These are phyloP conservation scores for Salvia miltiorrhiza DNA, from an alignment of 257 asterid species.

Conservation along the genomic window DNA sequence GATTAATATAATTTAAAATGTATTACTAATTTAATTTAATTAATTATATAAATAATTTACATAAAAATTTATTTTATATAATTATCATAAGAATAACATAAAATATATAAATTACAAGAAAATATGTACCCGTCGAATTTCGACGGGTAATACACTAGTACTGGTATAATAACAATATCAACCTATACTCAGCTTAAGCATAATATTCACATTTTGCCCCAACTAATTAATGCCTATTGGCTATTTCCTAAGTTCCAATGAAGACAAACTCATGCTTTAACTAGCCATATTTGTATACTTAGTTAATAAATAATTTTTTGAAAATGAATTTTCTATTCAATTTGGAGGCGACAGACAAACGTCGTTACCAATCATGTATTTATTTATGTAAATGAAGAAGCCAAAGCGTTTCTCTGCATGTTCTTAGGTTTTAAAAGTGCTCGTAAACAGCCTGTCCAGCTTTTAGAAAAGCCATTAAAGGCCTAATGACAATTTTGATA, in stretches of 20 bases:
- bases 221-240: neutral
- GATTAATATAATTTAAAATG: no score
- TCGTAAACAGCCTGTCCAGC: slow-evolving; percentile 29
- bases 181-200: no score
- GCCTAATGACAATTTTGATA: slow-evolving; percentile 21
- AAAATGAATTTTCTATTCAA: neutral
- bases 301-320: neutral
- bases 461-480: slow-evolving; percentile 31
- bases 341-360: neutral
- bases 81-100: no score
- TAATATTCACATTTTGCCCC: no score
- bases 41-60: no score
- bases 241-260: neutral
- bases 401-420: slow-evolving; percentile 8
- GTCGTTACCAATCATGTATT: slow-evolving; percentile 6
- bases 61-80: no score
- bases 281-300: neutral
- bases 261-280: neutral
- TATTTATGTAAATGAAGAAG: neutral
- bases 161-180: no score
- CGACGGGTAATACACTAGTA: no score
- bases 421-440: slow-evolving; percentile 24
- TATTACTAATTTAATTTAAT: no score
- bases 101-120: no score
- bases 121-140: no score